Base-by-base conservation (phyloP, 2,329 filamentous ascomycete species). In the Periconia sp. region DNA sequence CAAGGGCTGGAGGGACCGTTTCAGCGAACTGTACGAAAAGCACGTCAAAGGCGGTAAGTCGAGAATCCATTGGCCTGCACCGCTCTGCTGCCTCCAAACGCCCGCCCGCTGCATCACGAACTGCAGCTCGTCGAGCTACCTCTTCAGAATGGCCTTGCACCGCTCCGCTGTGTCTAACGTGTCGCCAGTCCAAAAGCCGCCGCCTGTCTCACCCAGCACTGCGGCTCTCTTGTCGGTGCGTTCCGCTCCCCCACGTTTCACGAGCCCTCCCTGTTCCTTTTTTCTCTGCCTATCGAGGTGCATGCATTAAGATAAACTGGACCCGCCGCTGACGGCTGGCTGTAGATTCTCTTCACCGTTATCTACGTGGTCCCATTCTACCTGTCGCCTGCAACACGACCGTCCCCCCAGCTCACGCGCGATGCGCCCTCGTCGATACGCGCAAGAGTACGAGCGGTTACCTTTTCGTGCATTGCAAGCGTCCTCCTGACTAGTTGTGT, bases 331-430 rank as follows among this genome's bases (percentile, higher is more conserved):
- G 48, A 68, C 58, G 34, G 32, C 36, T 48, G 36, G 23, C 32
- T 52, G 31, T 48, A 88, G 89, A 73, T 92, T 50, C 71, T 85
- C 49, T 95, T 95, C 72, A 95, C 90, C n/a, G 70, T 91, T 57
- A 73, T 90, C 74, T 99, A 97, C 73, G 89, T 99, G 59, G 75
- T 88, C 3, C 92, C 94, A 17, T 90, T 97, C 71, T 96, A 99
- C 76, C 78, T 92, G 51, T 94, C 87, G 15, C 71, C 83, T 4
- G 80, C 83, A 15, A 95, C 92, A 4, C 84, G 92, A 38, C 91
- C 92, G 5, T 94, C 89, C 6, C 80, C 83, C 18, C 83, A 80
- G 40, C 81, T 95, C 19, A 89, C 88, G 48, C 85, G 94, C 64
- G 92, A 97, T 81, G 87, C 89, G 19, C 90, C 92, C 8, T 86